These are phyloP conservation scores for Homolaphlyctis polyrhiza DNA, from an alignment of 371 early-diverging fungal genomes.

Conservation along the genomic window DNA sequence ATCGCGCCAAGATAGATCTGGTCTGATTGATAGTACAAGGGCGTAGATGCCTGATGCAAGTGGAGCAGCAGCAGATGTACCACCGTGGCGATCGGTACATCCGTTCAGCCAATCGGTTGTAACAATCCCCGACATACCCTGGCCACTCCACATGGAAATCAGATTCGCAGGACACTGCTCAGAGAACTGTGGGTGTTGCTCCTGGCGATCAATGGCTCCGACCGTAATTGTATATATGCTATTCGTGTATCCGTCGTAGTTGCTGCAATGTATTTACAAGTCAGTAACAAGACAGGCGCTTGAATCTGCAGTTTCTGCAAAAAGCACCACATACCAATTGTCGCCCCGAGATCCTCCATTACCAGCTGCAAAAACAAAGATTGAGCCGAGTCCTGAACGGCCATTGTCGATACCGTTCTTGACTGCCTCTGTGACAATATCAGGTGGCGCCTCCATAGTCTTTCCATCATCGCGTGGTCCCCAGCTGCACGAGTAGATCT, in stretches of 20 bases:
- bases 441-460: conserved; percentile 82
- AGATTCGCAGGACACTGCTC: conserved; percentile 88
- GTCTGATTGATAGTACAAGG: conserved; percentile 71
- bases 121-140: conserved; percentile 41
- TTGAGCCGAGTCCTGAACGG: conserved; percentile 76
- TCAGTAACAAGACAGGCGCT: too few relatives aligned
- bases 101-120: conserved; percentile 72
- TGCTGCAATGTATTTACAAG: conserved; percentile 40
- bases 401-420: conserved; percentile 78
- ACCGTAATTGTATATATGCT: conserved; percentile 92
- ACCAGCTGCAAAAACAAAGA: conserved; percentile 94
- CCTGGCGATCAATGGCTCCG: conserved; percentile 74
- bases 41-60: conserved; percentile 91
- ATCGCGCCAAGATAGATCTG: conserved; percentile 92
- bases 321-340: conserved; percentile 53
- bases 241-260: conserved; percentile 96
- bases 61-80: conserved; percentile 97
- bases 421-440: conserved; percentile 75
- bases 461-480: conserved; percentile 91
- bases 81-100: conserved; percentile 81
- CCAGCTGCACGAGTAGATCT: conserved; percentile 94
- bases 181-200: conserved; percentile 79
- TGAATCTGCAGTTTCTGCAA: not conserved
- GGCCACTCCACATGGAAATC: conserved; percentile 74
- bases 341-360: conserved; percentile 82